Evolutionary conservation across 495 filamentous ascomycete genomes (phyloP).

Genomic region (Clohesyomyces aquaticus): DNA sequence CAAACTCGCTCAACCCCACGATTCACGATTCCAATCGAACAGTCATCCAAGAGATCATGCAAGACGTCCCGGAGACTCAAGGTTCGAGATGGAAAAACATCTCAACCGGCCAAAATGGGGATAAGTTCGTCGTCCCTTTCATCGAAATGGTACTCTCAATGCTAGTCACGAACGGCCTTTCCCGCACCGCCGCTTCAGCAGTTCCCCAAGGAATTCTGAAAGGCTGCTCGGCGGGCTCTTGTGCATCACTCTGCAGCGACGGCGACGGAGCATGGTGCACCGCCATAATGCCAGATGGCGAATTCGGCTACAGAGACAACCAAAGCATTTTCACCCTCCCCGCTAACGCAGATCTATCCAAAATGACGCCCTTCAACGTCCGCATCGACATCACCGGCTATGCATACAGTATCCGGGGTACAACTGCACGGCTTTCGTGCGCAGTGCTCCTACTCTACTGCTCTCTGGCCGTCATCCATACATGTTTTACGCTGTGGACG

Average conservation of each 20-base stretch:
- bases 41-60: not conserved
- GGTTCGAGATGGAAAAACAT: not conserved
- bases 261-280: constrained; percentile 15
- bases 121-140: constrained; percentile 1
- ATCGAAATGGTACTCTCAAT: constrained; percentile 10
- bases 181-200: constrained; percentile 6
- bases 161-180: constrained; percentile 10
- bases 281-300: not conserved
- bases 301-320: constrained; percentile 18
- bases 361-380: constrained; percentile 8
- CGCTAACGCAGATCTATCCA: not conserved
- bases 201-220: constrained; percentile 14
- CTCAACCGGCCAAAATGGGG: too few relatives aligned
- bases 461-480: not conserved
- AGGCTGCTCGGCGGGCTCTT: constrained; percentile 6
- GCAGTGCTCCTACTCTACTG: constrained; percentile 5
- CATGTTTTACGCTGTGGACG: not conserved
- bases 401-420: not conserved
- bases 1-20: constrained; percentile 8
- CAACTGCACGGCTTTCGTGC: not conserved
- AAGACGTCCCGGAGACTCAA: not conserved
- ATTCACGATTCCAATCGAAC: constrained; percentile 8
- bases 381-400: constrained; percentile 13
- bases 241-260: not conserved
- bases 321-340: constrained; percentile 12